These are phyloP conservation scores for Colletotrichum sp. DNA, from an alignment of 2,329 filamentous ascomycete species.

Conservation along the genomic window DNA sequence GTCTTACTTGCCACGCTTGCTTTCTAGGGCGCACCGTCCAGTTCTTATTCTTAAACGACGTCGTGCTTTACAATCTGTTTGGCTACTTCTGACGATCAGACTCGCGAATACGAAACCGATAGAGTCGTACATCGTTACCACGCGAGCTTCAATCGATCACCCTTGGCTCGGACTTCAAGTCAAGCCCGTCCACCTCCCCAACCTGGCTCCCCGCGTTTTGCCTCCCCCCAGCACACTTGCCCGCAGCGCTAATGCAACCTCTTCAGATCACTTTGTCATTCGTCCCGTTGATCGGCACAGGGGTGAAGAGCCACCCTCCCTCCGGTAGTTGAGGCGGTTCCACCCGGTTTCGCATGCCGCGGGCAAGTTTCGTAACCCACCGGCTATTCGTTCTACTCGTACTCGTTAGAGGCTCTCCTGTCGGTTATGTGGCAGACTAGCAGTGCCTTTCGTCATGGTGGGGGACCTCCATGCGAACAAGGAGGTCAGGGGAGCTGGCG, in stretches of 20 bases:
- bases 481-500: not conserved
- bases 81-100: not conserved
- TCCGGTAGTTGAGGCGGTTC: not conserved
- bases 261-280: not conserved
- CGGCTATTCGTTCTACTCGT: not conserved
- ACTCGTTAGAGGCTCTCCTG: not conserved
- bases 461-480: not conserved
- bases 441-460: not conserved
- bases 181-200: not conserved
- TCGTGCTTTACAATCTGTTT: not conserved
- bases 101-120: not conserved
- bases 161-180: not conserved
- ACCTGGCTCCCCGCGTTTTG: not conserved
- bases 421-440: not conserved
- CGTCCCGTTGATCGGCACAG: not conserved
- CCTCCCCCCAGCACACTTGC: not conserved
- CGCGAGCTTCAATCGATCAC: not conserved
- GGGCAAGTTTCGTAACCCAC: not conserved
- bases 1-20: not conserved
- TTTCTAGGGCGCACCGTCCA: not conserved
- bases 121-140: not conserved
- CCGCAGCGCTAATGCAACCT: not conserved
- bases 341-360: constrained; percentile 5
- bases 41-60: not conserved
- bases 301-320: not conserved